Base-by-base conservation (phyloP, 2,329 filamentous ascomycete genomes). In the Bipolaris gigantea region DNA sequence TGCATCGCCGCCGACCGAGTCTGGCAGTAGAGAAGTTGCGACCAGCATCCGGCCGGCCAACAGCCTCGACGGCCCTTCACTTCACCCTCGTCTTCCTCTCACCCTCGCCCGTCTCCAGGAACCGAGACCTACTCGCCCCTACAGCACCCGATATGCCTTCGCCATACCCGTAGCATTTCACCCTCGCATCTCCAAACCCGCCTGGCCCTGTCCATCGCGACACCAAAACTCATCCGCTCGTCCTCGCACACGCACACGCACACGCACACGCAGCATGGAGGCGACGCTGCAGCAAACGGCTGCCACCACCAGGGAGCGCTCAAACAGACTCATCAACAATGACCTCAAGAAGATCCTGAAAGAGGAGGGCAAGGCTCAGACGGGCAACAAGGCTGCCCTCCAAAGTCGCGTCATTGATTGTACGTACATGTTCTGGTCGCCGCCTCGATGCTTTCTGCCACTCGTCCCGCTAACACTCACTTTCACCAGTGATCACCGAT, bases 361-460 rank as follows among this genome's bases (percentile, higher is more conserved):
- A 59, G 79, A 83, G 56, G 90, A 96, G 76, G 83, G 86, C 42
- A 41, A 54, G 21, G 79, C 96, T 33, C 83, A 85, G 61, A 89
- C 88, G 25, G 94, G 94, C 18, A 88, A 94, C 67, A 99, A 99
- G 80, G 85, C 86, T 32, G 84, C 89, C 38, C 79, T 97, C 55
- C 92, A 96, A 75, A 78, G 79, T 54, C 87, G 93, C 66, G 89
- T 97, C 57, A 84, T 88, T 59, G 80, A 84, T 55, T 84, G 94
- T 97, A 81, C 76, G 89, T 85, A 57, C 51, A 48, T 53, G 58
- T 45, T 53, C 54, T 18, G 44, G n/a, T 23, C 55, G 34, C 35
- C 38, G 18, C n/a, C 13, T 6, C 3, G 38, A 10, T 8, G 21
- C 41, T 19, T 36, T 40, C 48, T 51, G 34, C 40, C 53, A 33